phyloP scores from a whole-genome alignment of 257 asterid species.

The Solanum habrochaites region DNA sequence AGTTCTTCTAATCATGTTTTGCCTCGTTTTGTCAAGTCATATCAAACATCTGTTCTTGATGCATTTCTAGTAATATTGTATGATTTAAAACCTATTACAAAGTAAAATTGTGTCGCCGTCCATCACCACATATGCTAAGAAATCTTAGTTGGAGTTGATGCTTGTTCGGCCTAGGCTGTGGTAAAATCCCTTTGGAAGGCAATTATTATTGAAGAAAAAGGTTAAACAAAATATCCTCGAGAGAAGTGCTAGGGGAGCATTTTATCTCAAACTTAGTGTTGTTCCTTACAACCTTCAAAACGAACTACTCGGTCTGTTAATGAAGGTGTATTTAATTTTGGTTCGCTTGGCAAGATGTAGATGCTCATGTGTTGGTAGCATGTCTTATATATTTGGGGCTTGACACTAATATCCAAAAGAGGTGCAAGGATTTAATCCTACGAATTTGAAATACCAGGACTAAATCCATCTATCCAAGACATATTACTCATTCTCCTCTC shows the following conservation, averaged over 20 bases:
- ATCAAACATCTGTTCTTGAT: neutral
- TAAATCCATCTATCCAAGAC: neutral
- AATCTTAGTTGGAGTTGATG: neutral
- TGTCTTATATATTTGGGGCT: neutral
- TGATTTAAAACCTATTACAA: neutral
- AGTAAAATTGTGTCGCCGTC: neutral
- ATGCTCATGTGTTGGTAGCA: neutral
- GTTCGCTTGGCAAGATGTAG: neutral
- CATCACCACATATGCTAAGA: neutral
- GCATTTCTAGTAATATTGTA: neutral
- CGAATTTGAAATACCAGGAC: neutral
- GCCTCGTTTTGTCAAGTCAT: neutral
- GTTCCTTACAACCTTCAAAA: neutral
- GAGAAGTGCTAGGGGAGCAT: neutral
- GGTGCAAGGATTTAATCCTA: neutral
- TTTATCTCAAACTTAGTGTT: neutral
- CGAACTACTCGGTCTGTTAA: neutral
- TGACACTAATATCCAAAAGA: neutral
- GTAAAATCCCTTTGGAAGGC: neutral
- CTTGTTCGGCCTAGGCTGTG: neutral
- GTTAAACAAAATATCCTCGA: neutral
- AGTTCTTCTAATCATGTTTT: neutral
- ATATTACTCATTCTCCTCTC: neutral
- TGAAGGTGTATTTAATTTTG: neutral
- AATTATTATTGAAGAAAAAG: too few relatives aligned